Evolutionary conservation across 2,329 filamentous ascomycete species (phyloP).

Genomic region (Cytospora piceicola): DNA sequence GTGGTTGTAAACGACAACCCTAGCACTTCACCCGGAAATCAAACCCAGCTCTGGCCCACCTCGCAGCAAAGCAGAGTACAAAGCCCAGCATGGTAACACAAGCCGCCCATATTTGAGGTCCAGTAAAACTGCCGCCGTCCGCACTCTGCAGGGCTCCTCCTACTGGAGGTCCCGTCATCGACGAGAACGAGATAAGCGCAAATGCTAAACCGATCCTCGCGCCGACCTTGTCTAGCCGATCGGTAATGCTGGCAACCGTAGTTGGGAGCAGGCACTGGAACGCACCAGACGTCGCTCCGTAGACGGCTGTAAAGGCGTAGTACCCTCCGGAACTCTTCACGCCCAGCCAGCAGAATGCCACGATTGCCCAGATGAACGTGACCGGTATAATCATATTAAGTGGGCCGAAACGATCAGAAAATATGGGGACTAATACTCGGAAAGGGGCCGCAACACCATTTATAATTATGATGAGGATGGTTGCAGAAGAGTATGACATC

Average conservation of each 20-base stretch:
- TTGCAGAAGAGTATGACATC: conserved; percentile 41
- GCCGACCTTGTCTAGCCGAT: conserved; percentile 40
- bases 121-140: conserved; percentile 34
- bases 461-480: conserved; percentile 43
- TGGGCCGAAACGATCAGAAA: conserved; percentile 41
- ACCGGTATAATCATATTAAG: conserved; percentile 41
- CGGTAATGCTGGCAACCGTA: conserved; percentile 40
- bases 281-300: conserved; percentile 39
- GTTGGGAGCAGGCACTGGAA: conserved; percentile 42
- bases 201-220: conserved; percentile 43
- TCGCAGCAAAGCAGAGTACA: conserved; percentile 25
- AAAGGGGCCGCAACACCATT: conserved; percentile 43
- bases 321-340: conserved; percentile 36
- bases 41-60: conserved; percentile 19
- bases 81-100: conserved; percentile 34
- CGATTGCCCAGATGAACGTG: conserved; percentile 36
- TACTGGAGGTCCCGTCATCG: conserved; percentile 41
- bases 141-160: conserved; percentile 40
- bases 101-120: conserved; percentile 40
- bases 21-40: conserved; percentile 14
- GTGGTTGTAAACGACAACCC: not conserved
- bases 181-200: conserved; percentile 37
- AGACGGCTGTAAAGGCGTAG: conserved; percentile 41
- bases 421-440: conserved; percentile 39
- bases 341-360: conserved; percentile 42